A percentile compares a stretch with the other conserved stretches of the same genome.
phyloP scores from a whole-genome alignment of 495 filamentous ascomycete genomes.

The Sphaerosporella brunnea region DNA sequence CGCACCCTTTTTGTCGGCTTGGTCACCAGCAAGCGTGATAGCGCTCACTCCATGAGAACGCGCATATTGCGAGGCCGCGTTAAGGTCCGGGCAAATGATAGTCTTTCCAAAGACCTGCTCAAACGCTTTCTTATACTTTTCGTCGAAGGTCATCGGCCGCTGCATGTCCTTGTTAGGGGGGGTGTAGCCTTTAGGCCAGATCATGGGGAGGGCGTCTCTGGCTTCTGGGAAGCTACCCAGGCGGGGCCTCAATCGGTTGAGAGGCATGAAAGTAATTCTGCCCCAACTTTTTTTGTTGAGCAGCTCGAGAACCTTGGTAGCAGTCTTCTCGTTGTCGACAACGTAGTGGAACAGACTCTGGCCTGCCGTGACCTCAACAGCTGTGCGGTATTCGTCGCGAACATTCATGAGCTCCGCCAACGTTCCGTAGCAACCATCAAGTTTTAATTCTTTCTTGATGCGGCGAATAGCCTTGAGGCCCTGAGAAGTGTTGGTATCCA shows the following conservation, averaged over 20 bases:
- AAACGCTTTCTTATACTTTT: slow-evolving; percentile 64
- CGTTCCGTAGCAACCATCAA: slow-evolving; percentile 83
- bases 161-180: too few relatives aligned
- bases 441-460: slow-evolving; percentile 54
- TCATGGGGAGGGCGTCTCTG: slow-evolving; percentile 68
- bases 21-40: slow-evolving; percentile 87
- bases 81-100: slow-evolving; percentile 77
- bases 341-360: slow-evolving; percentile 92
- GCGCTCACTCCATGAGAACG: slow-evolving; percentile 77
- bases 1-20: slow-evolving; percentile 80
- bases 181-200: too few relatives aligned
- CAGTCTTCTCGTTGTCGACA: slow-evolving; percentile 80
- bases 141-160: slow-evolving; percentile 72
- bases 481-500: slow-evolving; percentile 71
- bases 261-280: slow-evolving; percentile 87
- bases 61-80: slow-evolving; percentile 72
- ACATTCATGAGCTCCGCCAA: slow-evolving; percentile 80
- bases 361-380: slow-evolving; percentile 84
- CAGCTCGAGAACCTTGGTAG: slow-evolving; percentile 58
- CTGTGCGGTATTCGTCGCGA: slow-evolving; percentile 64
- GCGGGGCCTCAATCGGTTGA: slow-evolving; percentile 56
- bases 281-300: slow-evolving; percentile 64
- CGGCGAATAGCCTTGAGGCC: slow-evolving; percentile 67
- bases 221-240: slow-evolving; percentile 61
- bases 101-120: slow-evolving; percentile 90